Conservation (phyloP, 1,139 yeast genomes). For the Zhuliangozyma parablackwelliae region DNA sequence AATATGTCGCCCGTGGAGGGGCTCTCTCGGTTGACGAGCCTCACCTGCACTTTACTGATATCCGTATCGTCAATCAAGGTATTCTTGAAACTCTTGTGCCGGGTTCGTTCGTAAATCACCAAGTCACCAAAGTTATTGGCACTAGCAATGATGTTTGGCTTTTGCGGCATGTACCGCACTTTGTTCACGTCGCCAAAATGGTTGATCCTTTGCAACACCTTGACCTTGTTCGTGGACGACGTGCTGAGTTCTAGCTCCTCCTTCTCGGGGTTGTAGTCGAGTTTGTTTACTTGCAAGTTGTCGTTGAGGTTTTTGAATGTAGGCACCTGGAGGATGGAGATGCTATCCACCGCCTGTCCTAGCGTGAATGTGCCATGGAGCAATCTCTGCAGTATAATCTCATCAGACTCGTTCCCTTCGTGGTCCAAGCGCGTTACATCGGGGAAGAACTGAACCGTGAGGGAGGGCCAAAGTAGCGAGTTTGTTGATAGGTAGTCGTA, state of each 20-base stretch:
- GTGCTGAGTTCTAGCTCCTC: slow-evolving; percentile 37
- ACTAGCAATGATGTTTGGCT: slow-evolving; percentile 41
- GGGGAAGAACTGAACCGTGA: slow-evolving; percentile 53
- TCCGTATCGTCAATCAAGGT: slow-evolving; percentile 24
- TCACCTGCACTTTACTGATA: slow-evolving; percentile 17
- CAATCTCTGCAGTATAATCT: slow-evolving; percentile 27
- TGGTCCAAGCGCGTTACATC: slow-evolving; percentile 27
- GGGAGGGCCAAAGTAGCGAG: slow-evolving; percentile 52
- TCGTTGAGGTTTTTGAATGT: slow-evolving; percentile 29
- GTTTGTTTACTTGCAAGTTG: slow-evolving; percentile 26
- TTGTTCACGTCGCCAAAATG: slow-evolving; percentile 45
- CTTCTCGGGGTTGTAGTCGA: slow-evolving; percentile 37
- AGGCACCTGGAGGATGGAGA: slow-evolving; percentile 38
- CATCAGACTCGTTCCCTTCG: slow-evolving; percentile 20
- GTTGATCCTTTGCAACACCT: slow-evolving; percentile 36
- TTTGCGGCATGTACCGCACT: slow-evolving; percentile 40
- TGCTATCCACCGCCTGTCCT: slow-evolving; percentile 39
- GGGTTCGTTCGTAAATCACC: slow-evolving; percentile 49
- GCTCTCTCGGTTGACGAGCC: slow-evolving; percentile 3
- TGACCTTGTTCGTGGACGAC: slow-evolving; percentile 15
- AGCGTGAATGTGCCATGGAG: slow-evolving; percentile 41
- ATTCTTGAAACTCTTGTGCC: slow-evolving; percentile 42
- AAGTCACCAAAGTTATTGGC: slow-evolving; percentile 38
- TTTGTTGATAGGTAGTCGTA: slow-evolving; percentile 50
- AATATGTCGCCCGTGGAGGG: slow-evolving; percentile 27